Evolutionary conservation across 441 rosid species (phyloP), one percentile per base, ranked within the genome.

Genomic region (Metrosideros polymorpha): DNA sequence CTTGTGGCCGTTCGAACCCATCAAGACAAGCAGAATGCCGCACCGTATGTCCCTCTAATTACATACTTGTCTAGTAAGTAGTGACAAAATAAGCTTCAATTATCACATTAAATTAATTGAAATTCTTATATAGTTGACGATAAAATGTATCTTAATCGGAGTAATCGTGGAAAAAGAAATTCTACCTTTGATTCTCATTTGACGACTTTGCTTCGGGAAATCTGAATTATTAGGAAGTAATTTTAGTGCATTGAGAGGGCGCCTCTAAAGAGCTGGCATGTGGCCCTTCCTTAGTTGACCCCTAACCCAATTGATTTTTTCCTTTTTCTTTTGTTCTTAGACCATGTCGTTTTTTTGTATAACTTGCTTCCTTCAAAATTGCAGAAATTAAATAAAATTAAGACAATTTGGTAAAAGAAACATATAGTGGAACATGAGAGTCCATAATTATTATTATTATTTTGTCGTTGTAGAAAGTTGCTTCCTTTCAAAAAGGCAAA

Each of bases 1-100:
- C 86, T 86, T 88, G 84, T 87, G 24, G 83, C 85, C 84, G 89
- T 83, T 90, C 49, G 82, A 71, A 88, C 84, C 57, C 83, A 88
- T 83, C 49, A 83, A 50, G 87, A 89, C 91, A 90, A 89, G 63
- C n/a, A 86, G 43, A 82, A 84, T 87, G 86, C 92, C 92, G 90
- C 91, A 88, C 45, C 85, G 45, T 53, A 47, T 42, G 29, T 63
- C 56, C 59, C 83, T 30, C 76, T 25, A 84, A 76, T 39, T 51
- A 82, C 47, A 82, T 7, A 66, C 45, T 13, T 84, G 45, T 22
- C 79, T 71, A 22, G 79, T 39, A 24, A 71, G 49, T 71, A 61
- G 84, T 51, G 84, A 89, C 82, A 85, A 85, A 42, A 30, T 82
- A 85, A 86, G 79, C 79, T 71, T 71, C 79, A 71, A 71, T 39